Conservation (phyloP, 805 yeast species). For the Ogataea trehalophila region DNA sequence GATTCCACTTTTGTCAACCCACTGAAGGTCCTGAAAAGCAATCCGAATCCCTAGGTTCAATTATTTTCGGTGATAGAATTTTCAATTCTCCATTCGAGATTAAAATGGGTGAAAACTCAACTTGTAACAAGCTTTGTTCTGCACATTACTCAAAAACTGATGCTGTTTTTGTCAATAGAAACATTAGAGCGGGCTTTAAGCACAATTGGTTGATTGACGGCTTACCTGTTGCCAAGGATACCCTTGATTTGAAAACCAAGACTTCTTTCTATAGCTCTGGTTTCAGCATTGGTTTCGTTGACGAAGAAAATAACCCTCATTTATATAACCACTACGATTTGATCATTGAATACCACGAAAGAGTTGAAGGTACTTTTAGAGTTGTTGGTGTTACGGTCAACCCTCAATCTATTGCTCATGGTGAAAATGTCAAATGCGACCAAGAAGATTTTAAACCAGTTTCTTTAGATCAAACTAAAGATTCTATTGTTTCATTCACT, state of each 20-base stretch:
- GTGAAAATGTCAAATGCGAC: conserved; percentile 14
- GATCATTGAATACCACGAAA: conserved; percentile 74
- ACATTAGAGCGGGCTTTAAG: conserved; percentile 76
- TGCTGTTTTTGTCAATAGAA: conserved; percentile 68
- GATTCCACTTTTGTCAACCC: conserved; percentile 83
- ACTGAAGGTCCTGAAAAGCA: conserved; percentile 61
- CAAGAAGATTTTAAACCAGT: conserved; percentile 33
- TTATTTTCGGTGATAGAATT: conserved; percentile 92
- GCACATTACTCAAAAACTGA: conserved; percentile 58
- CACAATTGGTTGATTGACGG: conserved; percentile 96
- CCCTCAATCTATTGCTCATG: conserved; percentile 51
- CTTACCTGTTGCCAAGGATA: conserved; percentile 76
- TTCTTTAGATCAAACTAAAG: conserved; percentile 42
- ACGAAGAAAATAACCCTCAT: conserved; percentile 47
- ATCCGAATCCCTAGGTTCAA: conserved; percentile 86
- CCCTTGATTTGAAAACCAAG: conserved; percentile 53
- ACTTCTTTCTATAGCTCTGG: conserved; percentile 72
- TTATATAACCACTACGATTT: conserved; percentile 80
- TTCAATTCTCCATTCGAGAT: conserved; percentile 87
- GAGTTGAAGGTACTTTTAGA: conserved; percentile 63
- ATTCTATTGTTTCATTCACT: conserved; percentile 66
- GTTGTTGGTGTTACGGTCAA: conserved; percentile 86
- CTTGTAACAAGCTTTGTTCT: conserved; percentile 67
- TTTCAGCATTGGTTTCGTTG: conserved; percentile 71
- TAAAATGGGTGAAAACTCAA: conserved; percentile 66